Percentiles rank a stretch among this genome's conserved stretches.
Evolutionary conservation across 2,329 filamentous ascomycete species (phyloP).

Genomic region (Ophiocordyceps robertsii): DNA sequence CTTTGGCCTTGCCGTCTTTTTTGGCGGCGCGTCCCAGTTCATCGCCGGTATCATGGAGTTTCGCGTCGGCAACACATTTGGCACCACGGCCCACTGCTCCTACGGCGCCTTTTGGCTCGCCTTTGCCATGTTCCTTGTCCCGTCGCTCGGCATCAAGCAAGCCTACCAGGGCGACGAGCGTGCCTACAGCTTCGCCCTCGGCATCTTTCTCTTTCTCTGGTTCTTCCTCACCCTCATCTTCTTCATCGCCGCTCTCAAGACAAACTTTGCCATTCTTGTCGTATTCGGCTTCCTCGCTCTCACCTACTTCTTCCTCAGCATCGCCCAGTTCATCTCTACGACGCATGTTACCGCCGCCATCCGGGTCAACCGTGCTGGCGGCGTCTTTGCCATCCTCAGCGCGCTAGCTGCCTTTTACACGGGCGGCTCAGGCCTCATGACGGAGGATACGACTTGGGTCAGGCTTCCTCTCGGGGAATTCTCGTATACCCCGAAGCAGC

Average conservation of each 20-base stretch:
- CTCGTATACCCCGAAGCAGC: neutral
- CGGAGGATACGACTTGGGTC: slow-evolving; percentile 25
- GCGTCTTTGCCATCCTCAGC: slow-evolving; percentile 22
- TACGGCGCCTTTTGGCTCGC: slow-evolving; percentile 51
- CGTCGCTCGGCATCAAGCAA: slow-evolving; percentile 33
- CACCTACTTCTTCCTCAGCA: slow-evolving; percentile 43
- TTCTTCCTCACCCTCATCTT: slow-evolving; percentile 45
- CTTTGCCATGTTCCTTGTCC: slow-evolving; percentile 42
- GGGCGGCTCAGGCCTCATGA: slow-evolving; percentile 26
- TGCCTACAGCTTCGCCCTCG: slow-evolving; percentile 35
- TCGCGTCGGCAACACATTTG: slow-evolving; percentile 46
- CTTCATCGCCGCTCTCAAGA: slow-evolving; percentile 40
- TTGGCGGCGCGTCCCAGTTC: slow-evolving; percentile 56
- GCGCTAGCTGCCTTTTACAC: slow-evolving; percentile 25
- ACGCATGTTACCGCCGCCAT: slow-evolving; percentile 24
- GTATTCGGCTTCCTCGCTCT: slow-evolving; percentile 46
- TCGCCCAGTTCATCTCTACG: slow-evolving; percentile 38
- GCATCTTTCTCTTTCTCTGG: slow-evolving; percentile 46
- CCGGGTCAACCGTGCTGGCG: slow-evolving; percentile 27
- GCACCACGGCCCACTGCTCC: slow-evolving; percentile 45
- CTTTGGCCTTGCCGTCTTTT: slow-evolving; percentile 26
- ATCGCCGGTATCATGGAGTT: slow-evolving; percentile 47
- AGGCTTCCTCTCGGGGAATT: slow-evolving; percentile 25
- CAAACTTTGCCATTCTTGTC: slow-evolving; percentile 42
- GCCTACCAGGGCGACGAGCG: slow-evolving; percentile 25